A percentile compares a stretch with the other conserved stretches of the same genome.
Evolutionary conservation across 306 rosid genomes (phyloP).

Genomic region (Citrullus colocynthis): DNA sequence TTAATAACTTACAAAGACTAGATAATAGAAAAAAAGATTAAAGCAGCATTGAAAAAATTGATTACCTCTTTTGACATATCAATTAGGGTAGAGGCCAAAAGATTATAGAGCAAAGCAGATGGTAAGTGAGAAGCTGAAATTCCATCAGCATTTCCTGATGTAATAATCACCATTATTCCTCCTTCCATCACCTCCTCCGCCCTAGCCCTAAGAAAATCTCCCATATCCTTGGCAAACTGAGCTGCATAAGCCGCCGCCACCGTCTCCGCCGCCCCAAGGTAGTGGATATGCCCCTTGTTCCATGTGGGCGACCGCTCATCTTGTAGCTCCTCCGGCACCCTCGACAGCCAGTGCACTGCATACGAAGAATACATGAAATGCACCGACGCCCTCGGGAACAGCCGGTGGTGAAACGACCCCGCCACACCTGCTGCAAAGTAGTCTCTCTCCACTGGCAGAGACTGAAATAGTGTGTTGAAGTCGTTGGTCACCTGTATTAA

Average conservation of each 20-base stretch:
- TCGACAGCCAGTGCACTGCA: conserved; percentile 24
- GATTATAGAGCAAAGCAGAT: neutral
- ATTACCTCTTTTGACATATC: conserved; percentile 41
- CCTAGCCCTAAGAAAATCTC: conserved; percentile 17
- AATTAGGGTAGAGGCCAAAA: conserved; percentile 15
- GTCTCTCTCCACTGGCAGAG: neutral
- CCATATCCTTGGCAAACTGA: conserved; percentile 24
- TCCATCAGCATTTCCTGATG: conserved; percentile 2
- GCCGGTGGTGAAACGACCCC: conserved; percentile 18
- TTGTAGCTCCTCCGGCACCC: conserved; percentile 8
- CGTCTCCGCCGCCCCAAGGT: neutral
- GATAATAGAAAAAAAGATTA: too few species aligned
- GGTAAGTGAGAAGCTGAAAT: neutral
- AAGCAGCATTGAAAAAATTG: neutral
- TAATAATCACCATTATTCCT: conserved; percentile 19
- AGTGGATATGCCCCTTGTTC: conserved; percentile 20
- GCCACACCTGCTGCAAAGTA: conserved; percentile 15
- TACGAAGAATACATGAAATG: conserved; percentile 20
- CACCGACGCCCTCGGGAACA: conserved; percentile 19
- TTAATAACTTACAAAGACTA: too few species aligned
- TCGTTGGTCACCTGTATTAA: conserved; percentile 10
- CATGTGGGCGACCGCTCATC: conserved; percentile 12
- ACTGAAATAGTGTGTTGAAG: conserved; percentile 22
- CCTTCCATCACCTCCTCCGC: conserved; percentile 29
- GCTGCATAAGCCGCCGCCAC: conserved; percentile 15